Evolutionary conservation across 2,329 filamentous ascomycete species (phyloP).

Genomic region (Aspergillus ochraceoroseus): DNA sequence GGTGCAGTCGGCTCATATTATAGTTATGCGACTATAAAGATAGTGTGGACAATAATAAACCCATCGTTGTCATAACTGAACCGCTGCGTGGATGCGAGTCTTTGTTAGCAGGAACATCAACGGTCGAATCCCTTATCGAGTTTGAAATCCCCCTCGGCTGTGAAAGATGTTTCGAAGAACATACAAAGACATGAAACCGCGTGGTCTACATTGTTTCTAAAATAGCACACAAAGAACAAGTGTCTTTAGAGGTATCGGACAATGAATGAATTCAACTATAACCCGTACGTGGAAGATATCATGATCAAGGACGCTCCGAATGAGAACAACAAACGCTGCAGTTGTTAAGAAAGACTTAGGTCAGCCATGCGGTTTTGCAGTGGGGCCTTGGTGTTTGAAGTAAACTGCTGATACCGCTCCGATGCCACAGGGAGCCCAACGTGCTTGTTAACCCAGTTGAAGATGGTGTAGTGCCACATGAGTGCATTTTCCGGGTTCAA

Average conservation of each 20-base stretch:
- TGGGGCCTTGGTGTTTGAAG: conserved; percentile 2
- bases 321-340: no score
- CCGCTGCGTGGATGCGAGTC: no score
- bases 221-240: conserved; percentile 6
- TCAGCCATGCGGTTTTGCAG: conserved; percentile 19
- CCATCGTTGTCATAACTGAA: no score
- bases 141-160: no score
- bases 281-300: background rate
- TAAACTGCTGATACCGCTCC: conserved; percentile 25
- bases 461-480: conserved; percentile 81
- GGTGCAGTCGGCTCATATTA: no score
- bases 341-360: conserved; percentile 17
- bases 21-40: no score
- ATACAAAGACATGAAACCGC: conserved; percentile 3
- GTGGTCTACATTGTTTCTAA: conserved; percentile 8
- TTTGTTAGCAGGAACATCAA: no score
- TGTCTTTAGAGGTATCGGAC: background rate
- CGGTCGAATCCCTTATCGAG: no score
- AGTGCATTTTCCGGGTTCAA: conserved; percentile 86
- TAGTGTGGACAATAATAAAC: no score
- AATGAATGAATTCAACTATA: background rate
- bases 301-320: no score
- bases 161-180: background rate
- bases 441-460: conserved; percentile 67
- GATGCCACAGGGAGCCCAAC: conserved; percentile 49